These are phyloP conservation scores for Ophiostoma tasmaniense DNA, from an alignment of 2,329 filamentous ascomycete species.

Conservation along the genomic window DNA sequence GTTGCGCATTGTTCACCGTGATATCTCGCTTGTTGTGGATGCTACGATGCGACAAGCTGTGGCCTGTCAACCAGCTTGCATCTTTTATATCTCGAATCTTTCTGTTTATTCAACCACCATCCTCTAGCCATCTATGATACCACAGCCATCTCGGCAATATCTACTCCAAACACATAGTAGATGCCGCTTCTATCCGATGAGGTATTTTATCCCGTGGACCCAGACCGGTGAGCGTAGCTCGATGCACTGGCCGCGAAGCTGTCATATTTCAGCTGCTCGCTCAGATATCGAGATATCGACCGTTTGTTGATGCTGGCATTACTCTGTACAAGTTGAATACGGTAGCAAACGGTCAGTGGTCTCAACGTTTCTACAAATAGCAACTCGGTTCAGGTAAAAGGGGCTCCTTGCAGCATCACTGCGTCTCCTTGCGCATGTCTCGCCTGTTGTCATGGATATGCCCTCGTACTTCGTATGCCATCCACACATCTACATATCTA, in stretches of 20 bases:
- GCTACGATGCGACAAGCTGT: no score
- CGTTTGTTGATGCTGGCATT: neutral
- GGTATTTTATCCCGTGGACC: neutral
- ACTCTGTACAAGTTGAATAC: neutral
- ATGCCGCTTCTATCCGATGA: neutral
- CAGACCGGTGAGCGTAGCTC: constrained; percentile 1
- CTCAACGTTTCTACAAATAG: neutral
- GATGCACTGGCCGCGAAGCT: neutral
- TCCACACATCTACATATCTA: neutral
- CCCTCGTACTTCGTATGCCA: neutral
- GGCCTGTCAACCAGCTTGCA: no score
- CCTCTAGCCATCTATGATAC: no score
- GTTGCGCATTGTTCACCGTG: neutral
- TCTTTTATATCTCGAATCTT: no score
- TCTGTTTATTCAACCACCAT: no score
- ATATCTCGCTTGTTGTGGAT: no score
- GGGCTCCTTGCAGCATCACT: neutral
- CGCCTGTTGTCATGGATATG: neutral
- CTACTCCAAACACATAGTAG: neutral
- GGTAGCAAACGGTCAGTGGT: neutral
- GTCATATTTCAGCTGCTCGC: neutral
- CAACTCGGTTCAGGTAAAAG: neutral
- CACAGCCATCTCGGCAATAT: neutral
- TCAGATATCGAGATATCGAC: neutral
- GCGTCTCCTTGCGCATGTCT: neutral